phyloP scores from a whole-genome alignment of 169 alveolate species.

The Plasmodium blacklocki region DNA sequence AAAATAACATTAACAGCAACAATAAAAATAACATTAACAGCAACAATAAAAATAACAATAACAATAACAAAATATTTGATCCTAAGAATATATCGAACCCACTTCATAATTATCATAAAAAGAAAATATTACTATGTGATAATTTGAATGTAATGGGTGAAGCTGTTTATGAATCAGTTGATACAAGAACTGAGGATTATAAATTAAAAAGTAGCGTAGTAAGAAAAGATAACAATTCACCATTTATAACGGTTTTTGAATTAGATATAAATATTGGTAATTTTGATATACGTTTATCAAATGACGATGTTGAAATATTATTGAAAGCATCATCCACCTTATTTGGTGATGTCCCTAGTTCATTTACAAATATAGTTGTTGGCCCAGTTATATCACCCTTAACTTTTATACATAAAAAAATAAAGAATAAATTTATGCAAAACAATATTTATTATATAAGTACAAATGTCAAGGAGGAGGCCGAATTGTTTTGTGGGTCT shows the following conservation, averaged over 20 bases:
- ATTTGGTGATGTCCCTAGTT: constrained; percentile 73
- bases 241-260: constrained; percentile 60
- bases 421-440: constrained; percentile 69
- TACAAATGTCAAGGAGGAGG: neutral
- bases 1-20: neutral
- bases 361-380: constrained; percentile 23
- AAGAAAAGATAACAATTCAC: constrained; percentile 18
- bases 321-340: constrained; percentile 67
- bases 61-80: neutral
- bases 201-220: constrained; percentile 21
- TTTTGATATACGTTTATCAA: constrained; percentile 73
- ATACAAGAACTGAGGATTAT: constrained; percentile 46
- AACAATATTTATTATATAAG: constrained; percentile 60
- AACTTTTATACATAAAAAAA: constrained; percentile 50
- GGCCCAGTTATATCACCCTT: constrained; percentile 37
- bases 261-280: constrained; percentile 62
- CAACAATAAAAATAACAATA: neutral
- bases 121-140: constrained; percentile 63
- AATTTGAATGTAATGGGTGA: constrained; percentile 74
- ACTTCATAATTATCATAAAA: constrained; percentile 57
- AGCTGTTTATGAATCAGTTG: constrained; percentile 74
- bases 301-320: constrained; percentile 72
- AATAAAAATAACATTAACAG: no score
- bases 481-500: neutral
- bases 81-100: constrained; percentile 40